These are phyloP conservation scores for Cryptococcus sp. DNA, from an alignment of 1,284 basidiomycete species.

Conservation along the genomic window DNA sequence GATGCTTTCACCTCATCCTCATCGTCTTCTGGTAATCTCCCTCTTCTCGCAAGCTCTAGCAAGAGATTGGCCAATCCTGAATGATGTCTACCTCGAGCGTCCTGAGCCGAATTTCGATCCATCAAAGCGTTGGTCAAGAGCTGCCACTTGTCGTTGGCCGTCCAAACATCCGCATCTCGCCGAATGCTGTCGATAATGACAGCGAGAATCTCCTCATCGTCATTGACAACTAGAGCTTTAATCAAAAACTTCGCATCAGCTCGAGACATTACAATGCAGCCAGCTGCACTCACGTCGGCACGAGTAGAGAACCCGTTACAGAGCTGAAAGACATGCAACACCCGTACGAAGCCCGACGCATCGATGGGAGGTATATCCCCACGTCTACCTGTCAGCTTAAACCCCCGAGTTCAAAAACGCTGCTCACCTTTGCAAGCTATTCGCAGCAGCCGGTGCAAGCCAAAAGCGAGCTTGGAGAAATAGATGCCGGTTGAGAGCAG, in stretches of 20 bases:
- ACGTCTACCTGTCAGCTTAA: conserved; percentile 12
- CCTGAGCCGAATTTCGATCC: conserved; percentile 27
- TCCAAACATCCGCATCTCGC: conserved; percentile 42
- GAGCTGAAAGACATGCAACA: conserved; percentile 34
- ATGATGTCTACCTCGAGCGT: conserved; percentile 22
- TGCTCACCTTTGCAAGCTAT: conserved; percentile 22
- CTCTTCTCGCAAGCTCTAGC: conserved; percentile 21
- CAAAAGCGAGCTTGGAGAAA: conserved; percentile 40
- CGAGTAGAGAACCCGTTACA: conserved; percentile 36
- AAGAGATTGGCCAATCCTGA: conserved; percentile 22
- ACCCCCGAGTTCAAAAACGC: background rate
- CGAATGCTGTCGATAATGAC: conserved; percentile 35
- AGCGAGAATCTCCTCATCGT: conserved; percentile 35
- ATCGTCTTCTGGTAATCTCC: conserved; percentile 29
- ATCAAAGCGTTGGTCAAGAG: conserved; percentile 34
- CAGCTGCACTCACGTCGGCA: conserved; percentile 26
- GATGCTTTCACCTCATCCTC: conserved; percentile 27
- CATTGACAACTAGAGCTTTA: conserved; percentile 27
- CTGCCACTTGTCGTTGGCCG: conserved; percentile 40
- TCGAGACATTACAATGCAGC: background rate
- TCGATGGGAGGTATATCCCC: conserved; percentile 27
- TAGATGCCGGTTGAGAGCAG: conserved; percentile 27
- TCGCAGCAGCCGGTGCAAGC: conserved; percentile 26
- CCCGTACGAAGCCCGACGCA: conserved; percentile 34
- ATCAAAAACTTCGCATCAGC: conserved; percentile 21